These are phyloP conservation scores for Hanseniaspora guilliermondii DNA, from an alignment of 805 yeast genomes.

Conservation along the genomic window DNA sequence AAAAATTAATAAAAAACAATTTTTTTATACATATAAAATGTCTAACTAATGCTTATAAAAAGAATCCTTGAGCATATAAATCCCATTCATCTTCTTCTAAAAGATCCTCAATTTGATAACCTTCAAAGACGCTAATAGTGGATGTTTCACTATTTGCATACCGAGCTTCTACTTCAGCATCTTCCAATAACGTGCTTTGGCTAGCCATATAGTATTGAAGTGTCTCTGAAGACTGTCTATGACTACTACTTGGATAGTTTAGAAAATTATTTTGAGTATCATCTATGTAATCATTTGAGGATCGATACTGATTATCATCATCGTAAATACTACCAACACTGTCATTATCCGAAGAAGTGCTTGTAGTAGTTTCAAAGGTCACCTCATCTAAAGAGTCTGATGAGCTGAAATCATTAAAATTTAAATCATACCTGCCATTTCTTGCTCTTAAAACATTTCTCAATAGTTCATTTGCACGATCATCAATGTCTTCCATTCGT, in stretches of 20 bases:
- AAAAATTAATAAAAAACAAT: no score
- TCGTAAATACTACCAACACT: not conserved
- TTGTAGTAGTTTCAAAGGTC: not conserved
- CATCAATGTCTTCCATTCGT: not conserved
- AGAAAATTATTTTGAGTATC: not conserved
- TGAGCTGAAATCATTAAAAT: not conserved
- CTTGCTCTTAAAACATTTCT: not conserved
- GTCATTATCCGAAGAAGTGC: not conserved
- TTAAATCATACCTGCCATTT: not conserved
- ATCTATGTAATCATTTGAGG: not conserved
- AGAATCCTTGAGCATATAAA: not conserved
- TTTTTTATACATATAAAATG: no score
- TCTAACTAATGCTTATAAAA: no score
- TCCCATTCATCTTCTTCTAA: not conserved
- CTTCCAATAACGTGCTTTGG: not conserved
- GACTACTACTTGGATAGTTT: no score
- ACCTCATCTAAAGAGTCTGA: not conserved
- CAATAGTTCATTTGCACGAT: not conserved
- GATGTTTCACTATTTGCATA: not conserved
- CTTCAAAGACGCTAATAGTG: not conserved
- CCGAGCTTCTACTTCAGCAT: not conserved
- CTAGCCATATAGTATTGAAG: not conserved
- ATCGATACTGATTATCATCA: not conserved
- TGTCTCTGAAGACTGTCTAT: not conserved
- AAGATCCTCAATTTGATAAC: not conserved